Evolutionary conservation across 805 yeast species (phyloP), one percentile per base, ranked within the genome.

Genomic region (Schwanniomyces sp.): DNA sequence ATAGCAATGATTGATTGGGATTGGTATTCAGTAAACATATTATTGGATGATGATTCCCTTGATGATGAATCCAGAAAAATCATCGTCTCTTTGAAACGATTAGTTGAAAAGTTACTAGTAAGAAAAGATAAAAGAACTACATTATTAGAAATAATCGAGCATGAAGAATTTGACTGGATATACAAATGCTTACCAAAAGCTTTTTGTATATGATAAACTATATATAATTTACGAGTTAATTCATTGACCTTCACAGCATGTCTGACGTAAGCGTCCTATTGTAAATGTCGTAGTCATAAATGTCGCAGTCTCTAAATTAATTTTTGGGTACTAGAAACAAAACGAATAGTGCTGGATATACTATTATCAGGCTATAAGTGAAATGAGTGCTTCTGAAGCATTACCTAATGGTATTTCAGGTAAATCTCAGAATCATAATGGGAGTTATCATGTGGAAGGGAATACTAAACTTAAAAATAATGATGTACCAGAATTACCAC

Each of bases 1-100:
- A 94, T 92, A 28, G 97, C 97, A 5, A 80, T 92, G 60, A 84
- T 89, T 32, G 94, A 88, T 51, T 94, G 99, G 99, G 78, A 77
- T 32, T 92, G 98, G 98, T 76, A 71, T 46, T 75, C 75, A 1
- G 68, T 67, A 5, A 45, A 52, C 10, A 62, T 63, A 3, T 34
- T 57, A 36, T 37, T 56, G 39, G 41, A 38, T 7, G 49, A 50
- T 18, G 41, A 45, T 1, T 34, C 21, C 1, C 21, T 56, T 2
- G 52, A 54, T 9, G 46, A 44, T 7, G 56, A 56, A 25, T 54
- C 57, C 14, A 56, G 54, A 42, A 12, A 16, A 2, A 57, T 64
- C 3, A 49, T 67, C 21, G 26, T 18, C 0, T 55, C 58, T 12
- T 55, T 72, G 46, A 62, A 63, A 51, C 41, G 41, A 24, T 42